phyloP scores from a whole-genome alignment of 2,329 filamentous ascomycete genomes.

The Lecanosticta acicola region DNA sequence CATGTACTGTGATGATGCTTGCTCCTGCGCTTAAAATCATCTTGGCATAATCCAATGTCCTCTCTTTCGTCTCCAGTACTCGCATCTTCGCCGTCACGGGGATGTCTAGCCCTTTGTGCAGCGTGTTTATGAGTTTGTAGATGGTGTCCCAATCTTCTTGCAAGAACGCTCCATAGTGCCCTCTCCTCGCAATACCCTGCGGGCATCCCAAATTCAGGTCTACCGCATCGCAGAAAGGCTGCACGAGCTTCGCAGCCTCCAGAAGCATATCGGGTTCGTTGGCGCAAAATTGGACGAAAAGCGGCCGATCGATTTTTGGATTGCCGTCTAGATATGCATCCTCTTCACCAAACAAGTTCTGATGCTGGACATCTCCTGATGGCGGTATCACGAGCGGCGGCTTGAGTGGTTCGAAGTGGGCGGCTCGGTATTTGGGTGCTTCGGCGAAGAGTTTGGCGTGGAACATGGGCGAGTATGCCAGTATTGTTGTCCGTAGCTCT shows the following conservation, averaged over 20 bases:
- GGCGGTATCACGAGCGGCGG: slow-evolving; percentile 20
- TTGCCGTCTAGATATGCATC: slow-evolving; percentile 76
- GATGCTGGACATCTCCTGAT: slow-evolving; percentile 19
- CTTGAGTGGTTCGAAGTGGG: slow-evolving; percentile 69
- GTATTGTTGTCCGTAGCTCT: slow-evolving; percentile 54
- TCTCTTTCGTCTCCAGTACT: slow-evolving; percentile 78
- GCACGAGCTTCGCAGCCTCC: slow-evolving; percentile 68
- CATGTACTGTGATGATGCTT: slow-evolving; percentile 90
- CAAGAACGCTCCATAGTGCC: slow-evolving; percentile 87
- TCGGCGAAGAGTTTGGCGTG: slow-evolving; percentile 86
- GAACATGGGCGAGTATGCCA: slow-evolving; percentile 94
- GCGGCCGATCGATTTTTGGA: slow-evolving; percentile 72
- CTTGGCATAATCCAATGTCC: slow-evolving; percentile 80
- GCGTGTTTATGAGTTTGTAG: slow-evolving; percentile 71
- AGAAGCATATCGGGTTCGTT: slow-evolving; percentile 79
- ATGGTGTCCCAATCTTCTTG: slow-evolving; percentile 89
- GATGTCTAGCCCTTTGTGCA: slow-evolving; percentile 71
- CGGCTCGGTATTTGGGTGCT: slow-evolving; percentile 66
- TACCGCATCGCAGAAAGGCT: slow-evolving; percentile 87
- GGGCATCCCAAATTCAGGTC: slow-evolving; percentile 95
- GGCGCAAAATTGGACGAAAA: slow-evolving; percentile 95
- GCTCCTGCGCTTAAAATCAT: slow-evolving; percentile 84
- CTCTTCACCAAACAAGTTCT: slow-evolving; percentile 18
- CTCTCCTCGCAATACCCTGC: slow-evolving; percentile 86
- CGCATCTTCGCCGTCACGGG: slow-evolving; percentile 95